These are phyloP conservation scores for Rehmannia glutinosa DNA, from an alignment of 257 asterid genomes.

Conservation along the genomic window DNA sequence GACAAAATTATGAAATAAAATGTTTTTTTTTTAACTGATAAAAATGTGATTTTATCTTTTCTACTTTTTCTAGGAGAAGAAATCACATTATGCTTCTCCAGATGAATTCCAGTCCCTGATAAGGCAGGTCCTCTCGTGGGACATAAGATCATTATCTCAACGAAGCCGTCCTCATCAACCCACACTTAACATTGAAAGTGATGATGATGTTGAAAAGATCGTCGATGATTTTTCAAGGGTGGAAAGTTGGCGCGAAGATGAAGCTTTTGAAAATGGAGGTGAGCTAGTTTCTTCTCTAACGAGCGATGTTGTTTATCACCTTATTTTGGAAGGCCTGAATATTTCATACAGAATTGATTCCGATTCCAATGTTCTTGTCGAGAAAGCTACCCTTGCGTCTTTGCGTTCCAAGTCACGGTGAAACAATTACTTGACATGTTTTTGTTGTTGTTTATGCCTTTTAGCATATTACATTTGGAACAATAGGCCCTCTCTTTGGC, in stretches of 20 bases:
- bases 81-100: conserved; percentile 61
- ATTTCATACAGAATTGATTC: conserved; percentile 68
- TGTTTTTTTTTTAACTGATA: too few species aligned
- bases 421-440: background rate
- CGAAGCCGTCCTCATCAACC: conserved; percentile 48
- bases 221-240: background rate
- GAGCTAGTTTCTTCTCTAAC: conserved; percentile 13
- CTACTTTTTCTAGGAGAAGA: conserved; percentile 38
- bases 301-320: conserved; percentile 49
- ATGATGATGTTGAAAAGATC: background rate
- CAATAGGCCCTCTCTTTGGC: too few species aligned
- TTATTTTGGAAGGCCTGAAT: conserved; percentile 62
- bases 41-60: background rate
- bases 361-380: conserved; percentile 56
- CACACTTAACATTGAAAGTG: background rate
- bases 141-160: conserved; percentile 84
- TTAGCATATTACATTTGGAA: too few species aligned
- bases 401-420: conserved; percentile 5
- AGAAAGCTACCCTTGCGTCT: conserved; percentile 37
- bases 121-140: conserved; percentile 85
- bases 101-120: conserved; percentile 60
- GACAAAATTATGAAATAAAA: too few species aligned
- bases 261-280: conserved; percentile 28
- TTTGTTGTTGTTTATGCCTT: background rate
- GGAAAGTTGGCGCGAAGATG: conserved; percentile 26